Base-by-base conservation (phyloP, 768 basidiomycete genomes). In the Lyophyllum semitale region DNA sequence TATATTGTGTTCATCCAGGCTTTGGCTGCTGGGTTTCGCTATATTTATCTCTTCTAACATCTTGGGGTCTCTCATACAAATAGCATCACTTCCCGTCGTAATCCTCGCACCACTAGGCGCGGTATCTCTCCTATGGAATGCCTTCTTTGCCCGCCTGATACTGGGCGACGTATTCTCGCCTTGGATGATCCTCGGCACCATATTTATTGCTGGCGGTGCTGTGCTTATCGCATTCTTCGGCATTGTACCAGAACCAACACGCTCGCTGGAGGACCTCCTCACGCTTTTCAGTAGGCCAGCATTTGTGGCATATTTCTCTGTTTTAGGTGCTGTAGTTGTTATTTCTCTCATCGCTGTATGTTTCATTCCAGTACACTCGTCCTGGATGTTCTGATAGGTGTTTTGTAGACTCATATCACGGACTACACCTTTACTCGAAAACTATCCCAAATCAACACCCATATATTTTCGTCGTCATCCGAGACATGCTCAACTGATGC, bases 21-120 rank as follows among this genome's bases (percentile, higher is more conserved):
- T 96, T 32, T 98, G 94, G 95, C 74, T 96, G 18, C 68, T 91
- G 18, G 95, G 94, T 9, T 94, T 95, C 64, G 79, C 76, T 51
- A 84, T 94, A 66, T 95, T 94, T 77, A 84, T 95, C 54, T 85
- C 87, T 27, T 93, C 93, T 48, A 97, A 97, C 71, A 73, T 95
- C 55, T 73, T 95, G 46, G 91, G 93, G 7, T 94, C 93, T 1
- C 72, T 95, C 33, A 89, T 96, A 61, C 95, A 96, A 74, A 93
- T 98, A 38, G 93, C 93, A 8, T 91, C 93, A 2, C 83, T 98
- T 12, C 94, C 95, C 2, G 92, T 98, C 59, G 94, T 96, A 56
- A 92, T 98, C 53, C 88, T 98, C 48, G 95, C 94, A 0, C 95
- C 95, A 0, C 80, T 98, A 4, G 95, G 95, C 11, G 95, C 94